A percentile compares a stretch with the other conserved stretches of the same genome.
Evolutionary conservation across 805 yeast species (phyloP).

Genomic region (Lachancea cidri): DNA sequence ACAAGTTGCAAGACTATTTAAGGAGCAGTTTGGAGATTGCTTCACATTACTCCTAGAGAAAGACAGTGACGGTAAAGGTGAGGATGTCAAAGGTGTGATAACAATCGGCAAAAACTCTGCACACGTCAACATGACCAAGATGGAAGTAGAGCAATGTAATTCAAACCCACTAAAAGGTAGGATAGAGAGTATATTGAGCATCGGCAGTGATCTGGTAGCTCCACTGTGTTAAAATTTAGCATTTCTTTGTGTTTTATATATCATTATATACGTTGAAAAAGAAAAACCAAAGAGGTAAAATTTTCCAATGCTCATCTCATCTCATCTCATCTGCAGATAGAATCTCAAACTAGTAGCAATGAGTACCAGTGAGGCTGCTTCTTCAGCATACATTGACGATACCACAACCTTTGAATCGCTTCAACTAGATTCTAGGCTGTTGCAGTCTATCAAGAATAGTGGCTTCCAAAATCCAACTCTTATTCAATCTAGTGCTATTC

Average conservation of each 20-base stretch:
- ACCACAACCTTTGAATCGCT: slow-evolving; percentile 67
- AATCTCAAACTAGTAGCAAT: slow-evolving; percentile 10
- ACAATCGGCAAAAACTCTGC: slow-evolving; percentile 76
- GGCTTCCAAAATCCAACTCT: slow-evolving; percentile 86
- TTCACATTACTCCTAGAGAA: slow-evolving; percentile 34
- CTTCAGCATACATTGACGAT: slow-evolving; percentile 68
- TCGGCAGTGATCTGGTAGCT: slow-evolving; percentile 78
- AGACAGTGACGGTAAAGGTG: slow-evolving; percentile 24
- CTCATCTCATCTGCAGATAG: neutral
- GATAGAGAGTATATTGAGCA: slow-evolving; percentile 69
- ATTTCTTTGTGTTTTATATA: neutral
- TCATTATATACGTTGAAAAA: neutral
- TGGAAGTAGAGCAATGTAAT: slow-evolving; percentile 62
- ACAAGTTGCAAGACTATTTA: slow-evolving; percentile 57
- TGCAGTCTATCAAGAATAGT: slow-evolving; percentile 75
- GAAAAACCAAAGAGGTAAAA: slow-evolving; percentile 1
- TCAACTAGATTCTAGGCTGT: slow-evolving; percentile 73
- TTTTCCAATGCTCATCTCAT: slow-evolving; percentile 1
- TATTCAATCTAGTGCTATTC: slow-evolving; percentile 88
- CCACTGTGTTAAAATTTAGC: slow-evolving; percentile 53
- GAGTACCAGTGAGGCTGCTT: slow-evolving; percentile 40
- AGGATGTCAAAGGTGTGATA: slow-evolving; percentile 48
- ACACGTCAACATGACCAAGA: slow-evolving; percentile 52
- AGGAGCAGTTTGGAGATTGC: slow-evolving; percentile 86
- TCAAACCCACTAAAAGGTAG: slow-evolving; percentile 77